Percentiles rank a stretch among this genome's conserved stretches.
phyloP scores from a whole-genome alignment of 768 basidiomycete genomes.

The Gelatoporia subvermispora region DNA sequence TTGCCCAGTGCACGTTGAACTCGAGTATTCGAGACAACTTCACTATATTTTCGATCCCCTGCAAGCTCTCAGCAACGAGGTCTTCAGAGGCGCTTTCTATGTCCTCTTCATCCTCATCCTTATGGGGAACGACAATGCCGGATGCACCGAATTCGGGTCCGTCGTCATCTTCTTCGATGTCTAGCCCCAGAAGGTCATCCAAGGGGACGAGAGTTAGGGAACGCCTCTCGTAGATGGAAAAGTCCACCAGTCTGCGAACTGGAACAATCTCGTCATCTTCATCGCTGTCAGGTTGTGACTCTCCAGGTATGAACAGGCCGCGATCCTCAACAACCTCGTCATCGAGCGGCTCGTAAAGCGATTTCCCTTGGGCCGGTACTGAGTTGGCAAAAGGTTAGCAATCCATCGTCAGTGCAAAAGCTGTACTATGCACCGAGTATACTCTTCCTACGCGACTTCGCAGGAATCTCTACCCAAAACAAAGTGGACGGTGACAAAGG shows the following conservation, averaged over 20 bases:
- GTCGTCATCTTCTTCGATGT: constrained; percentile 17
- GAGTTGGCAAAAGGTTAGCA: too few species aligned
- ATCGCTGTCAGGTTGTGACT: constrained; percentile 24
- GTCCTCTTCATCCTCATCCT: constrained; percentile 20
- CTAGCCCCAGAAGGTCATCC: constrained; percentile 28
- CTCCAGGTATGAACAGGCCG: constrained; percentile 39
- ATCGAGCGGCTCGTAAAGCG: constrained; percentile 10
- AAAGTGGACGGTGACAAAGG: too few species aligned
- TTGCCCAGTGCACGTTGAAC: constrained; percentile 42
- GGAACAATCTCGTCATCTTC: constrained; percentile 40
- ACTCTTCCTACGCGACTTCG: too few species aligned
- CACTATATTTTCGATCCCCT: constrained; percentile 25
- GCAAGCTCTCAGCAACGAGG: neutral
- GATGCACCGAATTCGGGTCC: constrained; percentile 28
- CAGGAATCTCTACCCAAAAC: too few species aligned
- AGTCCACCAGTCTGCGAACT: constrained; percentile 50
- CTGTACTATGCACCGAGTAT: too few species aligned
- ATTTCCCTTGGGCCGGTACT: neutral
- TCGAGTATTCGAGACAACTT: constrained; percentile 40
- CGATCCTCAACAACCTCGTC: constrained; percentile 17
- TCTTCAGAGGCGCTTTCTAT: constrained; percentile 21
- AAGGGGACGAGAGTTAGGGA: constrained; percentile 37
- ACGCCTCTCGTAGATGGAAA: constrained; percentile 42
- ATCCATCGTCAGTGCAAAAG: too few species aligned
- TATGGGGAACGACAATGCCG: constrained; percentile 34